A percentile compares a stretch with the other conserved stretches of the same genome.
These are phyloP conservation scores for Diplocarpon mali DNA, from an alignment of 2,329 filamentous ascomycete genomes.

Conservation along the genomic window DNA sequence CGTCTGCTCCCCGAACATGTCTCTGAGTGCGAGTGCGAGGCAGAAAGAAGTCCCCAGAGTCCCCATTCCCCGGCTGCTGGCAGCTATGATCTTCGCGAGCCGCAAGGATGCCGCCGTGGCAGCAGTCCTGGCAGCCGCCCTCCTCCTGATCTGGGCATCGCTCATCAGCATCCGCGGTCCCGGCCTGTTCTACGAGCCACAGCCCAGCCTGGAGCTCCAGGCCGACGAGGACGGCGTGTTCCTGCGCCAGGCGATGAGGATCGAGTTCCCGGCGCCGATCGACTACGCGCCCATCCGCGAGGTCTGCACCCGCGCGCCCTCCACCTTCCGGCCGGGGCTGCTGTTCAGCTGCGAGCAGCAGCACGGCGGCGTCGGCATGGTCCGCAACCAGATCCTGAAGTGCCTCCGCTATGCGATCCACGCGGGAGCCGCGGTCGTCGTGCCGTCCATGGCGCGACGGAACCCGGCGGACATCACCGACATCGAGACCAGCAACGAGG, in stretches of 20 bases:
- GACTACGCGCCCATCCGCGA: not conserved
- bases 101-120: not conserved
- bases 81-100: no score
- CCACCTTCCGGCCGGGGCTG: not conserved
- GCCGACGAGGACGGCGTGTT: not conserved
- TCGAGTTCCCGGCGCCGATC: not conserved
- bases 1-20: no score
- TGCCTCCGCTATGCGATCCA: slow-evolving; percentile 23
- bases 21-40: no score
- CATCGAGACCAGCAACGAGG: slow-evolving; percentile 1
- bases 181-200: not conserved
- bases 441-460: slow-evolving; percentile 15
- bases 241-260: not conserved
- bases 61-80: no score
- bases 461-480: slow-evolving; percentile 16
- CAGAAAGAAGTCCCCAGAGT: no score
- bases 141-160: not conserved
- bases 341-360: slow-evolving; percentile 21
- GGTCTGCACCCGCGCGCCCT: not conserved
- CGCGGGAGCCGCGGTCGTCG: slow-evolving; percentile 16
- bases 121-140: not conserved
- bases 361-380: slow-evolving; percentile 22
- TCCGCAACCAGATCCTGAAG: slow-evolving; percentile 24
- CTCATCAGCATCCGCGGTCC: not conserved
- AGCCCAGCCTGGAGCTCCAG: slow-evolving; percentile 18